These are phyloP conservation scores for Taiozyma sp. DNA, from an alignment of 1,139 yeast species.

Conservation along the genomic window DNA sequence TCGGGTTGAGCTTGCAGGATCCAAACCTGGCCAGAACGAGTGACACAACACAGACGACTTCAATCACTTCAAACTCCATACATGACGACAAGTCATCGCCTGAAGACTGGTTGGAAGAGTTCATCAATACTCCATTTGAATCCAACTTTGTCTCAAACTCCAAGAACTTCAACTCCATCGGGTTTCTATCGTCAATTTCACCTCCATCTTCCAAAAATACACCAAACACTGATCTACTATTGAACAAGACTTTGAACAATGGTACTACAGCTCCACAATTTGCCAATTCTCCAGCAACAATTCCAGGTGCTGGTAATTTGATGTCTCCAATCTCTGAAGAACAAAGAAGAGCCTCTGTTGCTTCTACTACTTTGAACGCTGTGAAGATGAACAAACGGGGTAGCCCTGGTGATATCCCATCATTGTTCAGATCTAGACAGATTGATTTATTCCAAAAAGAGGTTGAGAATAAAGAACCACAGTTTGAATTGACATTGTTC, in stretches of 20 bases:
- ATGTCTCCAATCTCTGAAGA: background rate
- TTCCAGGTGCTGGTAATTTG: background rate
- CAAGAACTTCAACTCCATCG: slow-evolving; percentile 50
- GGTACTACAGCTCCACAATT: background rate
- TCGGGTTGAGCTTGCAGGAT: background rate
- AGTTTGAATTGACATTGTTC: slow-evolving; percentile 28
- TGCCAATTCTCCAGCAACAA: background rate
- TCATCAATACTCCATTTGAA: slow-evolving; percentile 59
- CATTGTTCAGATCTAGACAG: slow-evolving; percentile 56
- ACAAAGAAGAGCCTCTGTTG: background rate
- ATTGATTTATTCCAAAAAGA: slow-evolving; percentile 50
- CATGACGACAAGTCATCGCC: slow-evolving; percentile 16
- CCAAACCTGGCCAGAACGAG: background rate
- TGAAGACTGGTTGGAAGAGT: slow-evolving; percentile 65
- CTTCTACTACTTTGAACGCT: background rate
- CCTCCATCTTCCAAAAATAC: slow-evolving; percentile 15
- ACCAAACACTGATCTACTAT: background rate
- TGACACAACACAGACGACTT: background rate
- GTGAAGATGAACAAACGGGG: background rate
- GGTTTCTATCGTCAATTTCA: slow-evolving; percentile 38
- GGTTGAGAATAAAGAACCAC: slow-evolving; percentile 18
- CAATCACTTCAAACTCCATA: slow-evolving; percentile 1
- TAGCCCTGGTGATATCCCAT: slow-evolving; percentile 36
- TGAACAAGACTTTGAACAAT: background rate
- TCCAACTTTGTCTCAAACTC: slow-evolving; percentile 33